Conservation (phyloP, 345 rosid genomes). For the Pugionium cornutum region DNA sequence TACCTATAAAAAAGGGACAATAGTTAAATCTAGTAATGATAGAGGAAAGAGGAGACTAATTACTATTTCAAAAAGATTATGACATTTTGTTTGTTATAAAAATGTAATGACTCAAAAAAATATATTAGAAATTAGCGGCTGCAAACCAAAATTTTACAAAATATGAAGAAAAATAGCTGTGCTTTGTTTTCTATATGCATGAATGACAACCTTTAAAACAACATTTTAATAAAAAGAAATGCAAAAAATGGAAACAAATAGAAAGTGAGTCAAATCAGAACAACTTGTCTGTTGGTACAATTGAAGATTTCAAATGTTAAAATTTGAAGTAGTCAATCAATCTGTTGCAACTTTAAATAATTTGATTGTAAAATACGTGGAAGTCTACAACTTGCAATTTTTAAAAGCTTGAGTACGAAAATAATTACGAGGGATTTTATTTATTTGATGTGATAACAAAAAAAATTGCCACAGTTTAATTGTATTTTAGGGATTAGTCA, state of each 20-base stretch:
- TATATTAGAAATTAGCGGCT: too few relatives aligned
- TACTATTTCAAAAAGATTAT: too few relatives aligned
- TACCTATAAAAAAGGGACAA: too few relatives aligned
- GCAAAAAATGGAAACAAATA: background rate
- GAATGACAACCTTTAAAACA: slow-evolving; percentile 6
- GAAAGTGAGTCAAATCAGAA: background rate
- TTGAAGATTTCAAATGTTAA: background rate
- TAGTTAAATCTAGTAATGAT: too few relatives aligned
- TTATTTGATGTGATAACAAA: too few relatives aligned
- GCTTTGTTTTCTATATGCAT: background rate
- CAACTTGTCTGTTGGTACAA: background rate
- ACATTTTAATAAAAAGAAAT: background rate
- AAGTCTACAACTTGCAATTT: background rate
- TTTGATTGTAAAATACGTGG: background rate
- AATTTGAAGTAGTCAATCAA: background rate
- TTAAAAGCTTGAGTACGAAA: background rate
- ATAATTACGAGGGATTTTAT: background rate
- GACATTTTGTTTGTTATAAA: too few relatives aligned
- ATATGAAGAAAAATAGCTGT: too few relatives aligned
- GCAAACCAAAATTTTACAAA: too few relatives aligned
- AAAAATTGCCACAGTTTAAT: background rate
- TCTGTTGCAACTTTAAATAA: background rate
- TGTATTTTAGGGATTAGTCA: background rate
- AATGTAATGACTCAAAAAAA: too few relatives aligned
- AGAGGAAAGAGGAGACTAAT: too few relatives aligned